Conservation (phyloP, 306 rosid species). For the Ceratonia siliqua region DNA sequence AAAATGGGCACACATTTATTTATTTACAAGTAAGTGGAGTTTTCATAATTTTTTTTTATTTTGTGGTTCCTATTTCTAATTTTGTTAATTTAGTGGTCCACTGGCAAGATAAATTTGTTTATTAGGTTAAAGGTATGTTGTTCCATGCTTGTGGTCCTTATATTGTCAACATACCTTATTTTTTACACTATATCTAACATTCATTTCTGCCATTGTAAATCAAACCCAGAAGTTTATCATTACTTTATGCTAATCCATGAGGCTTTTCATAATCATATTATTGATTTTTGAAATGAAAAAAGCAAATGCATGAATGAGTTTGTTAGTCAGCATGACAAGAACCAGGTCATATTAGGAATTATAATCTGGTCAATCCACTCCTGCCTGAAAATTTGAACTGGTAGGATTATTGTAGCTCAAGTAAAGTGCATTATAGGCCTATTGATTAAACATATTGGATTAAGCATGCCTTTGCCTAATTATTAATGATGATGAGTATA, state of each 20-base stretch:
- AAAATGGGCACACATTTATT: no score
- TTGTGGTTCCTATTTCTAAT: no score
- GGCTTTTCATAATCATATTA: not conserved
- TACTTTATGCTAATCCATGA: not conserved
- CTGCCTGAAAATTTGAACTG: constrained; percentile 31
- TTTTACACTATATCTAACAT: no score
- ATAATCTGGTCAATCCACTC: constrained; percentile 30
- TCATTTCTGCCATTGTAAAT: no score
- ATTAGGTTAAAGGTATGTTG: no score
- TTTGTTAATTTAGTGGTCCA: no score
- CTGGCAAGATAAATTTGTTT: no score
- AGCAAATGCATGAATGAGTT: constrained; percentile 31
- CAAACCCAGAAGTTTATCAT: constrained; percentile 23
- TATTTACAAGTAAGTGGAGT: no score
- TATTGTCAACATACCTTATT: no score
- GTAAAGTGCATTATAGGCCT: constrained; percentile 2
- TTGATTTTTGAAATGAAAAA: constrained; percentile 14
- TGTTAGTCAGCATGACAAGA: constrained; percentile 32
- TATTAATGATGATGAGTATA: constrained; percentile 21
- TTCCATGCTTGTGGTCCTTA: no score
- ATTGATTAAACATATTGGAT: constrained; percentile 30
- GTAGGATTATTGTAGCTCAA: constrained; percentile 31
- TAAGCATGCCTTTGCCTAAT: constrained; percentile 35
- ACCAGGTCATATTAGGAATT: constrained; percentile 17
- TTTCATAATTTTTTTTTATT: no score